phyloP scores from a whole-genome alignment of 495 filamentous ascomycete species.

The Penicillium egyptiacum region DNA sequence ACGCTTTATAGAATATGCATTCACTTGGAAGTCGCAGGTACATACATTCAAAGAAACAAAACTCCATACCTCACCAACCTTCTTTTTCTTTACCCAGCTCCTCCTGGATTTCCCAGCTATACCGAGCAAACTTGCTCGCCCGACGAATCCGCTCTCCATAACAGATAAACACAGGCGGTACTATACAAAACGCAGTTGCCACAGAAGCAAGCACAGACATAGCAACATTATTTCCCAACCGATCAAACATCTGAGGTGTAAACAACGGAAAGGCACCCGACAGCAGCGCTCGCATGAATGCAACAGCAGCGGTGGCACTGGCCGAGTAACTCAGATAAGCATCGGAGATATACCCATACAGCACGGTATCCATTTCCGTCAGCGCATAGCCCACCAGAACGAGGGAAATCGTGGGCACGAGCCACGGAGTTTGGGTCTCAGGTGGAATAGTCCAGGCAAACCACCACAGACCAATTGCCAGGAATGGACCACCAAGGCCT shows the following conservation, averaged over 20 bases:
- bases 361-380: constrained; percentile 50
- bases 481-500: constrained; percentile 44
- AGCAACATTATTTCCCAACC: constrained; percentile 45
- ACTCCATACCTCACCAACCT: constrained; percentile 16
- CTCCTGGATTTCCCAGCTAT: constrained; percentile 41
- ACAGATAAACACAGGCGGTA: constrained; percentile 43
- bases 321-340: constrained; percentile 53
- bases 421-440: constrained; percentile 37
- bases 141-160: constrained; percentile 45
- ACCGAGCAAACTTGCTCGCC: constrained; percentile 48
- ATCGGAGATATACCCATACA: constrained; percentile 55
- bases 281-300: constrained; percentile 44
- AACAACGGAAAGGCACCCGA: constrained; percentile 51
- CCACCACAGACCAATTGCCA: constrained; percentile 50
- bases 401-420: constrained; percentile 42
- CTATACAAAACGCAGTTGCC: constrained; percentile 46
- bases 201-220: constrained; percentile 46
- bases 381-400: constrained; percentile 50
- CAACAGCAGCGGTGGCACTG: constrained; percentile 50
- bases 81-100: constrained; percentile 33
- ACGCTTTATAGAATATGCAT: background rate
- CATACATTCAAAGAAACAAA: background rate
- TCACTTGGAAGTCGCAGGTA: background rate
- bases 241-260: constrained; percentile 43
- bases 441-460: constrained; percentile 56